These are phyloP conservation scores for Eutrema salsugineum DNA, from an alignment of 441 rosid genomes.

Conservation along the genomic window DNA sequence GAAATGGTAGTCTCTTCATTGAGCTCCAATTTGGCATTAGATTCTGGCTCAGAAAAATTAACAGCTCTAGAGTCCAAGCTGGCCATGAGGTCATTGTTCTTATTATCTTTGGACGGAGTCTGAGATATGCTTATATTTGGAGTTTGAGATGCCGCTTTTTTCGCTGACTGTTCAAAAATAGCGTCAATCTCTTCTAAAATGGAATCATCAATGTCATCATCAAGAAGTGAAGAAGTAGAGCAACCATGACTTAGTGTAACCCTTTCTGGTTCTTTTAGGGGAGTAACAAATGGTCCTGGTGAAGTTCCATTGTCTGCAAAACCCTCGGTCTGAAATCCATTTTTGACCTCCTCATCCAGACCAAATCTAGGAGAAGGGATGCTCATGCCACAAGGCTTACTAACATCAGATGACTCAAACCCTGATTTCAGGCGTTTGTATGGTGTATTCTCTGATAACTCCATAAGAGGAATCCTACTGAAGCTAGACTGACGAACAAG, in stretches of 20 bases:
- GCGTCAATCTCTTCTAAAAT: slow-evolving; percentile 69
- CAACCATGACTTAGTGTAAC: slow-evolving; percentile 31
- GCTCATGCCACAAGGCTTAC: slow-evolving; percentile 11
- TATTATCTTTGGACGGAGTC: slow-evolving; percentile 26
- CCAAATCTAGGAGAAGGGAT: neutral
- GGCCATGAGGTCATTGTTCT: slow-evolving; percentile 14
- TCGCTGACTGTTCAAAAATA: slow-evolving; percentile 54
- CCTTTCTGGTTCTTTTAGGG: slow-evolving; percentile 34
- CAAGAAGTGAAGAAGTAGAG: slow-evolving; percentile 48
- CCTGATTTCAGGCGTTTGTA: slow-evolving; percentile 9
- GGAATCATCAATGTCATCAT: slow-evolving; percentile 71
- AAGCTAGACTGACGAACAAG: slow-evolving; percentile 14
- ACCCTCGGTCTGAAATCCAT: slow-evolving; percentile 18
- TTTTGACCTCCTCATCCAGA: neutral
- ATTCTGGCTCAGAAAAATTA: neutral
- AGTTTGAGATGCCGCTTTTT: slow-evolving; percentile 31
- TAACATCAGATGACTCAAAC: slow-evolving; percentile 8
- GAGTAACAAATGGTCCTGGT: slow-evolving; percentile 46
- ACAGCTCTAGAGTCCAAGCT: slow-evolving; percentile 17
- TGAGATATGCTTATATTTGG: slow-evolving; percentile 21
- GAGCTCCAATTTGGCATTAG: slow-evolving; percentile 16
- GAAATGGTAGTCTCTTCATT: slow-evolving; percentile 25
- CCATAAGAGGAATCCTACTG: slow-evolving; percentile 58
- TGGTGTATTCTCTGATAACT: slow-evolving; percentile 45
- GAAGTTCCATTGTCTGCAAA: slow-evolving; percentile 9